Base-by-base conservation (phyloP, 2,329 filamentous ascomycete species). In the Botrytis deweyae region DNA sequence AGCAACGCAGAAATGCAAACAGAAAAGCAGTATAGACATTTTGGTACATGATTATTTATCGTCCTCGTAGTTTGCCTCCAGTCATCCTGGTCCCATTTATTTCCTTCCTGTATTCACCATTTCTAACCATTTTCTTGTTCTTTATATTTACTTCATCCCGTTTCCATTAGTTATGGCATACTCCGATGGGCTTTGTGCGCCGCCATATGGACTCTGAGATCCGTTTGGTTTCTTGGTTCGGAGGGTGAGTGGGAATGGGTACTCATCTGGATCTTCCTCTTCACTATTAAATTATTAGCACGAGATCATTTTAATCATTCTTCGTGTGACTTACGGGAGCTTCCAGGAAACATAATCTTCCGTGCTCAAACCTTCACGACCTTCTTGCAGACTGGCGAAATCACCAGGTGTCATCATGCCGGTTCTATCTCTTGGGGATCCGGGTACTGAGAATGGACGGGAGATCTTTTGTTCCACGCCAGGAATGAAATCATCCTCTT, bases 391-490 rank as follows among this genome's bases (percentile, higher is more conserved):
- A 78, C 94, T 97, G 42, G 94, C 96, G 87, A 98, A 98, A 83
- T 99, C 96, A 65, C 96, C 96, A 12, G 96, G 96, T 0, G 96
- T 99, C 96, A 99, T 98, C 94, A 98, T 97, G 72, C 96, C 96
- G 62, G 92, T 92, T 49, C 94, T 89, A 81, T 97, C 95, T 75
- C 95, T 89, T 16, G 96, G 96, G 29, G 94, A 97, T 14, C 96
- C 96, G 3, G 96, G 96, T 69, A 97, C 94, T 4, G 94, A 98
- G 83, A 98, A 91, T 12, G 96, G 96, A 67, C 96, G 89, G 18
- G 94, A 95, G 81, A 99, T 95, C 90, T 98, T 99, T 81, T 95
- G 92, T 79, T 98, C 95, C 6, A 94, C 93, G 52, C 93, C 93
- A 70, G 94, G 93, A 80, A 98, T 97, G 84, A 95, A 96, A 81